Base-by-base conservation (phyloP, 768 basidiomycete species). In the Guyanaporus albipodus region DNA sequence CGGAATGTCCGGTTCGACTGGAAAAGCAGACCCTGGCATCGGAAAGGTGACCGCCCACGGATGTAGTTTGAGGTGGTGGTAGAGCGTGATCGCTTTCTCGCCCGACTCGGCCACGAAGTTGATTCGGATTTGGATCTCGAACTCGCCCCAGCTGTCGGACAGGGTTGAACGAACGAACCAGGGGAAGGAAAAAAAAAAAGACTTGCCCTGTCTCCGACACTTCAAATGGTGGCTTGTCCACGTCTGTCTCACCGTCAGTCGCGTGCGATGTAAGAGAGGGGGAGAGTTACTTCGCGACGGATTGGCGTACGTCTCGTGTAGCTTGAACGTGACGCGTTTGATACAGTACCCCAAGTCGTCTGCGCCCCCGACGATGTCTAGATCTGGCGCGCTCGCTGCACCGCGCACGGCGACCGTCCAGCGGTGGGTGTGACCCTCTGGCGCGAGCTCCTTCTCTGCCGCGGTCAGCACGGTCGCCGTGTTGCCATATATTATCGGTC, bases 361-460 rank as follows among this genome's bases (percentile, higher is more conserved):
- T 44, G 83, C 87, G 12, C 91, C 92, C 18, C 94, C 94, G 18
- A 94, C 89, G 37, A 79, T 73, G 38, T 90, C 85, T 38, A 83
- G 78, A 53, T 83, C 80, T 0, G 82, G 73, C 2, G 79, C 72
- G 27, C 88, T 85, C 1, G 90, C 79, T 0, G 94, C 93, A 34
- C 90, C 89, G 21, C 96, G 82, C 21, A 99, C 79, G 22, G 92
- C 94, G 48, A 99, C 86, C 0, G 93, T 98, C 96, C 96, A 99
- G 51, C 81, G 80, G 65, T 98, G 95, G 3, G 95, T 97, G 57
- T 94, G 92, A 54, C 92, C 89, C 7, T 78, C 75, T 22, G 76
- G 68, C 14, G 71, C 60, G 14, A 64, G 51, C 52, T 81, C 78
- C 44, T 81, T 77, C 63, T 96, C 93, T 56, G 82, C 79, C 14